Percentiles rank a stretch among this genome's conserved stretches.
phyloP scores from a whole-genome alignment of 768 basidiomycete genomes.

The Boletales sp. region DNA sequence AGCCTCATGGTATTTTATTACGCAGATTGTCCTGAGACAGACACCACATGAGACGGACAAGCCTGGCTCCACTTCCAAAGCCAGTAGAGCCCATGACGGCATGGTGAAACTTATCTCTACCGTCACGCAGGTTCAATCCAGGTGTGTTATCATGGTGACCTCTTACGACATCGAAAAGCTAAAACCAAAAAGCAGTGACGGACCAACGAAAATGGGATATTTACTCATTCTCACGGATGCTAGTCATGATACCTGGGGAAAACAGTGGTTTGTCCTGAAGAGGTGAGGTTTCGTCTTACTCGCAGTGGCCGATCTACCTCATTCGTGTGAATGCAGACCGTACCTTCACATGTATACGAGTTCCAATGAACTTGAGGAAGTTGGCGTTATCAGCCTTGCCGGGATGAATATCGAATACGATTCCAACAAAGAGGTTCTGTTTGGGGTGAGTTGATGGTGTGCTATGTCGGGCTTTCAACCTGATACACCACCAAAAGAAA shows the following conservation, averaged over 20 bases:
- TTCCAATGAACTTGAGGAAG: constrained; percentile 81
- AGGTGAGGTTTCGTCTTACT: constrained; percentile 45
- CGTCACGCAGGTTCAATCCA: constrained; percentile 69
- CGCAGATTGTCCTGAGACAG: constrained; percentile 75
- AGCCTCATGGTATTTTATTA: constrained; percentile 11
- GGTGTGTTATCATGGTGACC: constrained; percentile 40
- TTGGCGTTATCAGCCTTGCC: constrained; percentile 75
- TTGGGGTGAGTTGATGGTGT: constrained; percentile 58
- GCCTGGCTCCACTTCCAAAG: constrained; percentile 9
- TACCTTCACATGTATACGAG: constrained; percentile 87
- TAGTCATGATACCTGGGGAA: constrained; percentile 75
- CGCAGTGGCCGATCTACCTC: background rate
- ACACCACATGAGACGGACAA: constrained; percentile 58
- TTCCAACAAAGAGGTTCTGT: constrained; percentile 80
- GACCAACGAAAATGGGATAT: constrained; percentile 80
- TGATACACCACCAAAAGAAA: constrained; percentile 48
- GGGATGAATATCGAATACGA: constrained; percentile 86
- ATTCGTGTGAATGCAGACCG: constrained; percentile 51
- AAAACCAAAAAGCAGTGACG: constrained; percentile 50
- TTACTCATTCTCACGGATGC: constrained; percentile 81
- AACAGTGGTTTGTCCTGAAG: constrained; percentile 82
- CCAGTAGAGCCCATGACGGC: constrained; percentile 40
- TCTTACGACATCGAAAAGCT: background rate
- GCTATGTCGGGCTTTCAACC: background rate
- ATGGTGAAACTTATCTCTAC: constrained; percentile 66